These are phyloP conservation scores for Phycomyces nitens DNA, from an alignment of 192 early-diverging fungal species.

Conservation along the genomic window DNA sequence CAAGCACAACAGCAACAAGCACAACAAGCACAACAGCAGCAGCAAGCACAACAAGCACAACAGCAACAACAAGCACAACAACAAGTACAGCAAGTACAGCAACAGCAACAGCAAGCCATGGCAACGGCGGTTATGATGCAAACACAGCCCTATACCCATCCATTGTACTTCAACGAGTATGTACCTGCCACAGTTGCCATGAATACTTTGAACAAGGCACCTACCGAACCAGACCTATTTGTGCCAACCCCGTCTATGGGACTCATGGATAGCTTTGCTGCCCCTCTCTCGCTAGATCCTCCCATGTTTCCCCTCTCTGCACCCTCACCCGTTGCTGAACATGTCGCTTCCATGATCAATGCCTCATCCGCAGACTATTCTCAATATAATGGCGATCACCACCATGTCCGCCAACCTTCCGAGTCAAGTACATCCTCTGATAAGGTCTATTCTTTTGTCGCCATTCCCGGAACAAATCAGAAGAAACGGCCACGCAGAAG, in stretches of 20 bases:
- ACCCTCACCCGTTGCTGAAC: neutral
- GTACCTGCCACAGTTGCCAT: neutral
- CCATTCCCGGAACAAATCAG: conserved; percentile 50
- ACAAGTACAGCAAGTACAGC: neutral
- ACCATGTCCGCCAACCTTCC: conserved; percentile 8
- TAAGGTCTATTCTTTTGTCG: conserved; percentile 51
- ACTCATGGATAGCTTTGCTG: neutral
- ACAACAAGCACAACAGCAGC: conserved; percentile 7
- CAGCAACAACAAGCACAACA: neutral
- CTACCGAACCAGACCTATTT: neutral
- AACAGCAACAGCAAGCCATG: neutral
- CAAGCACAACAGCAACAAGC: no score
- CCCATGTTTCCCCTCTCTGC: neutral
- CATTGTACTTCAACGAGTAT: neutral
- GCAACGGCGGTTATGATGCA: neutral
- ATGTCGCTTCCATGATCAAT: neutral
- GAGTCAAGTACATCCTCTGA: conserved; percentile 21
- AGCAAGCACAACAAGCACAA: neutral
- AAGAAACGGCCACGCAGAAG: conserved; percentile 56
- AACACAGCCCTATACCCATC: neutral
- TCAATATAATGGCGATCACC: neutral
- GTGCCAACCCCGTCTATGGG: neutral
- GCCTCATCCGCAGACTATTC: neutral
- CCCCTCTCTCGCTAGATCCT: neutral
- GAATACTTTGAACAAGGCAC: neutral